Conservation (phyloP, 495 filamentous ascomycete species). For the Neurospora sublineolata region DNA sequence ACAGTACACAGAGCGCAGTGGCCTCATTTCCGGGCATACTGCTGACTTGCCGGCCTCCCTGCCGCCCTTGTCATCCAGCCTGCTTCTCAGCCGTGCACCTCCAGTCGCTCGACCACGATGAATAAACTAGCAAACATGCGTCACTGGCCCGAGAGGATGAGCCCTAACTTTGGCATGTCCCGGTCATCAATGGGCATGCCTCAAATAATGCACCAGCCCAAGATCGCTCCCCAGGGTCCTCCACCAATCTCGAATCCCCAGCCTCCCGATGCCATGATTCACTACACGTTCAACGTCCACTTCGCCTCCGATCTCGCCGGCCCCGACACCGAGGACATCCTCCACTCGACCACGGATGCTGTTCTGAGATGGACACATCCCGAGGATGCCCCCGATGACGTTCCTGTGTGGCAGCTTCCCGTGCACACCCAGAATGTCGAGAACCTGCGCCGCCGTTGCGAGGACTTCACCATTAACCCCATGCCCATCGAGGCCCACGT, state of each 20-base stretch:
- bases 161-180: slow-evolving; percentile 67
- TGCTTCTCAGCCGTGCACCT: background rate
- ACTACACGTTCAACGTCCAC: slow-evolving; percentile 83
- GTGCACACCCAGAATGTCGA: slow-evolving; percentile 79
- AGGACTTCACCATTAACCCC: slow-evolving; percentile 56
- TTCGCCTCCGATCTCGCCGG: slow-evolving; percentile 85
- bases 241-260: slow-evolving; percentile 55
- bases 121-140: slow-evolving; percentile 91
- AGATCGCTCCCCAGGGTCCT: slow-evolving; percentile 50
- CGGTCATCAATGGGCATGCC: slow-evolving; percentile 62
- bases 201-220: slow-evolving; percentile 52
- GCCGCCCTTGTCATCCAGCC: slow-evolving; percentile 11
- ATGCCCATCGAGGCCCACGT: slow-evolving; percentile 70
- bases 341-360: slow-evolving; percentile 75
- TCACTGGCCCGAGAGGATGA: slow-evolving; percentile 91
- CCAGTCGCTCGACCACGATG: slow-evolving; percentile 43
- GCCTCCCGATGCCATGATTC: slow-evolving; percentile 52
- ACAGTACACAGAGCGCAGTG: background rate
- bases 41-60: slow-evolving; percentile 9
- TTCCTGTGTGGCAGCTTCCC: slow-evolving; percentile 73
- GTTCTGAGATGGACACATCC: slow-evolving; percentile 86
- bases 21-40: background rate
- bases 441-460: slow-evolving; percentile 62
- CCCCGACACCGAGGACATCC: slow-evolving; percentile 80
- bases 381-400: slow-evolving; percentile 69